Base-by-base conservation (phyloP, 768 basidiomycete genomes). In the Rhodotorula diobovata region DNA sequence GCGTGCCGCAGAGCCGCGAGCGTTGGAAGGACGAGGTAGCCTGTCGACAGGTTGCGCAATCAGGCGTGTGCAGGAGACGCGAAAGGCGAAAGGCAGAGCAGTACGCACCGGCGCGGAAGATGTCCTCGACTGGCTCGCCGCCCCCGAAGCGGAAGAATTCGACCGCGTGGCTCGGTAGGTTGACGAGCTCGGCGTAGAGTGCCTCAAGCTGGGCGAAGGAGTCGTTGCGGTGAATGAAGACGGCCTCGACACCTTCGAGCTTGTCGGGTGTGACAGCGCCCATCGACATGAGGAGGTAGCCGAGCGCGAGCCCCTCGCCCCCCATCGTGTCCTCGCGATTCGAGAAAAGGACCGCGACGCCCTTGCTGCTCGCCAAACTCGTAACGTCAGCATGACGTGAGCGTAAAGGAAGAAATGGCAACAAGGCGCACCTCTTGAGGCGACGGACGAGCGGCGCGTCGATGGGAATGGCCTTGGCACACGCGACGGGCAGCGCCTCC, bases 71-170 rank as follows among this genome's bases (percentile, higher is more conserved):
- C n/a, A n/a, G n/a, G n/a, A n/a, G n/a, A n/a, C 15, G 11, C 20
- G 32, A 8, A 21, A 55, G 60, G 30, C 16, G 28, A 7, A 8
- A 48, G 39, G 43, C 12, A 6, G 18, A 16, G 11, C 21, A 35
- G 4, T 30, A n/a, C 67, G 30, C 25, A 66, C 72, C 72, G 28
- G 43, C n/a, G 1, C 43, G 21, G 41, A 68, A 45, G 46, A 73
- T 63, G 16, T 54, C 54, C 25, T 65, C 34, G 34, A 69, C 30
- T 2, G 63, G 63, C 10, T 23, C 11, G 4, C 28, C 39, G 9
- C 32, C 20, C 30, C 72, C 72, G 28, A 73, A 73, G 18, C 34
- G 55, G 35, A 68, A 65, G 55, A 68, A 66, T 55, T 73, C 67
- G 56, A 73, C 72, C 25, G 39, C 41, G 43, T 46, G 48, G 25